These are phyloP conservation scores for Aspergillus affinis DNA, from an alignment of 495 filamentous ascomycete species.

Conservation along the genomic window DNA sequence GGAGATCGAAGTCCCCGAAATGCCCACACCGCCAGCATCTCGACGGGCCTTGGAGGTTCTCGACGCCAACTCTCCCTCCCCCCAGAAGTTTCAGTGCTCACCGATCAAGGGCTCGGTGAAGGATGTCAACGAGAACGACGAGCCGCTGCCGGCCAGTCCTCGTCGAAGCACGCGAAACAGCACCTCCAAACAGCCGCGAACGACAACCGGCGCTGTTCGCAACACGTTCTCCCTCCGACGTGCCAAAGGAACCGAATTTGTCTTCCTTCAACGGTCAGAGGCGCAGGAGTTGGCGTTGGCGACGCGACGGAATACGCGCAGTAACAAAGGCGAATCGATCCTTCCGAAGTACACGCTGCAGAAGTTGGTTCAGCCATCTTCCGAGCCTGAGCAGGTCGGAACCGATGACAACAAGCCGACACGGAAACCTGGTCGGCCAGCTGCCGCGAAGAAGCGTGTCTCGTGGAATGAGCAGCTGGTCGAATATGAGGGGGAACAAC, in stretches of 20 bases:
- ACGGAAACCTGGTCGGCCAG: conserved; percentile 1
- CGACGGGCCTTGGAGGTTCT: conserved; percentile 52
- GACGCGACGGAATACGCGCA: conserved; percentile 56
- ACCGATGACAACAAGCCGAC: conserved; percentile 12
- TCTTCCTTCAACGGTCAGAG: conserved; percentile 56
- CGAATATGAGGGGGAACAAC: conserved; percentile 31
- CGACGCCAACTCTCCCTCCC: conserved; percentile 55
- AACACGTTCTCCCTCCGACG: conserved; percentile 56
- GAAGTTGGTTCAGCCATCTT: conserved; percentile 33
- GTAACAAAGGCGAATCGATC: conserved; percentile 55
- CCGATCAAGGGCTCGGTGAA: conserved; percentile 29
- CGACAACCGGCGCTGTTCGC: conserved; percentile 31
- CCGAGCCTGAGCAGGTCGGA: conserved; percentile 9
- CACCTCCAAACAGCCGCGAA: conserved; percentile 29
- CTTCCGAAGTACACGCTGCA: conserved; percentile 47
- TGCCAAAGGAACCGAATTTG: conserved; percentile 53
- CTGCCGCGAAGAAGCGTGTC: conserved; percentile 31
- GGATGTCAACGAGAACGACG: conserved; percentile 19
- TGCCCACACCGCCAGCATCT: conserved; percentile 39
- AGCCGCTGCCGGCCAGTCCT: conserved; percentile 28
- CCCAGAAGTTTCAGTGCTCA: conserved; percentile 38
- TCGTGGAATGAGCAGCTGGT: conserved; percentile 47
- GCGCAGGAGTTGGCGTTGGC: conserved; percentile 55
- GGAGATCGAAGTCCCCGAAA: conserved; percentile 25
- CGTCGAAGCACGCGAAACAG: conserved; percentile 47